A percentile compares a stretch with the other conserved stretches of the same genome.
Conservation (phyloP, 139 green algal species). For the Monoraphidium neglectum region DNA sequence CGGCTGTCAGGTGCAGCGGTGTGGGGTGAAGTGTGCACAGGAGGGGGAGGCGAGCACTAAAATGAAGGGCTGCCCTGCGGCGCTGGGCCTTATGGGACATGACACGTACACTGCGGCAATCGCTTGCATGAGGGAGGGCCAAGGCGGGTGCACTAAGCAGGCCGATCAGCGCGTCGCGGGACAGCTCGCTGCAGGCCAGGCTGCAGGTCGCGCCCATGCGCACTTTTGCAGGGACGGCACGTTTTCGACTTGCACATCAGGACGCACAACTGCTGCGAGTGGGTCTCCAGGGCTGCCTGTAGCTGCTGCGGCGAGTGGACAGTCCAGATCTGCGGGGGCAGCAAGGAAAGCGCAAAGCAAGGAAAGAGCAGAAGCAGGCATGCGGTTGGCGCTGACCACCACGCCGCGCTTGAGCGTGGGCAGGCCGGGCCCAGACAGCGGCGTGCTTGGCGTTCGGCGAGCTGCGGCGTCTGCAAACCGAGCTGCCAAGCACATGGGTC, state of each 20-base stretch:
- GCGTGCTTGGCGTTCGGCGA: too few relatives aligned
- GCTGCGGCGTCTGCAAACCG: too few relatives aligned
- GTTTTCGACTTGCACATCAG: constrained; percentile 76
- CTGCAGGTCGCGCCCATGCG: constrained; percentile 11
- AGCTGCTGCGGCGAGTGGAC: constrained; percentile 50
- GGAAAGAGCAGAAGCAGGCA: too few relatives aligned
- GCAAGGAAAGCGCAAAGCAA: too few relatives aligned
- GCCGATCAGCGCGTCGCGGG: too few relatives aligned
- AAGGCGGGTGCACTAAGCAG: too few relatives aligned
- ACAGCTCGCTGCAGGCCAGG: too few relatives aligned
- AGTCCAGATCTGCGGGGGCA: not conserved
- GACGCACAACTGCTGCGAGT: constrained; percentile 57
- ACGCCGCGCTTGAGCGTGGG: too few relatives aligned
- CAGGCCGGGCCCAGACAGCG: too few relatives aligned
- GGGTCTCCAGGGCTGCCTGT: constrained; percentile 39
- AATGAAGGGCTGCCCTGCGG: not conserved
- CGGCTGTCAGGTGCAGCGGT: too few relatives aligned
- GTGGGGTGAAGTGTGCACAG: not conserved
- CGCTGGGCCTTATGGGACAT: not conserved
- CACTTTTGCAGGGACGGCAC: constrained; percentile 75
- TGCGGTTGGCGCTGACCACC: too few relatives aligned
- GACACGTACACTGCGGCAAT: constrained; percentile 17
- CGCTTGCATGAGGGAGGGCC: constrained; percentile 52
- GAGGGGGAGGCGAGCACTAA: not conserved
- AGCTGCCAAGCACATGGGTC: too few relatives aligned